Evolutionary conservation across 2,329 filamentous ascomycete genomes (phyloP).

Genomic region (Tympanopsis confertula): DNA sequence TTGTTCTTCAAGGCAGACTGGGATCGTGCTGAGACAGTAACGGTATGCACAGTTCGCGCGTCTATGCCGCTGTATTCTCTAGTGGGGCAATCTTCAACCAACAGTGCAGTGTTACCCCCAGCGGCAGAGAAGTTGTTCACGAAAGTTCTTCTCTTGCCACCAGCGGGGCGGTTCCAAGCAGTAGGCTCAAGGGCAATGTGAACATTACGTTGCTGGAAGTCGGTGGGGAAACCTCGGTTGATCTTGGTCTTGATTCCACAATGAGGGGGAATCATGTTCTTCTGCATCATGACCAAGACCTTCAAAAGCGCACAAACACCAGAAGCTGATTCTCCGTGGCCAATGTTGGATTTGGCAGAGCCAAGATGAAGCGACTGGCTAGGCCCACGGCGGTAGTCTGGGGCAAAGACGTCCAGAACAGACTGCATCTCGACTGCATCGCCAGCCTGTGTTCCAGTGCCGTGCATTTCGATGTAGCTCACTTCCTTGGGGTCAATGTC

Average conservation of each 20-base stretch:
- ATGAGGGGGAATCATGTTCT: conserved; percentile 29
- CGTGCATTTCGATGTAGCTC: conserved; percentile 58
- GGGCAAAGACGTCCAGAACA: conserved; percentile 46
- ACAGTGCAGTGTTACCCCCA: conserved; percentile 41
- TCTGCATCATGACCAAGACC: conserved; percentile 10
- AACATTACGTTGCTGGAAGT: conserved; percentile 26
- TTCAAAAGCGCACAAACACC: conserved; percentile 12
- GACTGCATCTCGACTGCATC: conserved; percentile 55
- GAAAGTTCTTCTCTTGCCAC: conserved; percentile 16
- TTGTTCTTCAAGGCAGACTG: conserved; percentile 21
- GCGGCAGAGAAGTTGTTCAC: conserved; percentile 41
- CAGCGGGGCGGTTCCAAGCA: conserved; percentile 15
- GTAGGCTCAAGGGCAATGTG: conserved; percentile 22
- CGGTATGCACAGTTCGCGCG: conserved; percentile 22
- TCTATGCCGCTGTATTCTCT: conserved; percentile 17
- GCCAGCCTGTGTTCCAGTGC: conserved; percentile 60
- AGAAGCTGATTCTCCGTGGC: conserved; percentile 28
- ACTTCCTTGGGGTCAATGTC: conserved; percentile 42
- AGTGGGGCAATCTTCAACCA: conserved; percentile 29
- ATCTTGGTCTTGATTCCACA: conserved; percentile 34
- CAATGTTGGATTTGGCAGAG: conserved; percentile 32
- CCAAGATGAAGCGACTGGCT: conserved; percentile 30
- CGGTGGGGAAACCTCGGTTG: conserved; percentile 27
- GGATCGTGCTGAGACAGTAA: conserved; percentile 25
- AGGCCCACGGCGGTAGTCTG: conserved; percentile 24